A percentile compares a stretch with the other conserved stretches of the same genome.
Conservation (phyloP, 176 grass and related monocot species). For the Tuctoria greenei region DNA sequence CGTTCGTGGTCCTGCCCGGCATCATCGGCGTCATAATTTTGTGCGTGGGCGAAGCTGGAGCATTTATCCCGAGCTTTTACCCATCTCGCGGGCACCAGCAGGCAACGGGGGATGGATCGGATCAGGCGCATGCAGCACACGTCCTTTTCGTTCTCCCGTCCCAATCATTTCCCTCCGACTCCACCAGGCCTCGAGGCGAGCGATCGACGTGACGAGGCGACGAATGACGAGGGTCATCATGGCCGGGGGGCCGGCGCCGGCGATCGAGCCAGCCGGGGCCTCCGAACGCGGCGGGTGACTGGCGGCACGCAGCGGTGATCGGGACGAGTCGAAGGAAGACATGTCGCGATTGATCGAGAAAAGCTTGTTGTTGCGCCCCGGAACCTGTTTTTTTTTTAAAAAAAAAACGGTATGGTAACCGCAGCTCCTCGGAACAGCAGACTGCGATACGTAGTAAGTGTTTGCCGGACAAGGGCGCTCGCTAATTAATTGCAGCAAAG, state of each 20-base stretch:
- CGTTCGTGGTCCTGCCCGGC: not conserved
- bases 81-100: too few species aligned
- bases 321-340: not conserved
- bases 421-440: too few species aligned
- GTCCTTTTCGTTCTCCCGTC: not conserved
- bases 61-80: too few species aligned
- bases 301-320: not conserved
- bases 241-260: too few species aligned
- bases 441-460: too few species aligned
- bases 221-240: constrained; percentile 13
- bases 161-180: constrained; percentile 1
- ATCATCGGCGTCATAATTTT: not conserved
- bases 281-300: not conserved
- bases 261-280: not conserved
- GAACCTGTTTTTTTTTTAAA: too few species aligned
- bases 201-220: not conserved
- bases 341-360: not conserved
- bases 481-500: too few species aligned
- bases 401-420: too few species aligned
- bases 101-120: not conserved
- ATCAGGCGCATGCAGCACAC: not conserved
- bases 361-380: too few species aligned
- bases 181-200: not conserved
- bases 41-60: too few species aligned
- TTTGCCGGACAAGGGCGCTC: too few species aligned